Percentiles rank a stretch among this genome's conserved stretches.
These are phyloP conservation scores for Aspergillus jensenii DNA, from an alignment of 2,329 filamentous ascomycete genomes.

Conservation along the genomic window DNA sequence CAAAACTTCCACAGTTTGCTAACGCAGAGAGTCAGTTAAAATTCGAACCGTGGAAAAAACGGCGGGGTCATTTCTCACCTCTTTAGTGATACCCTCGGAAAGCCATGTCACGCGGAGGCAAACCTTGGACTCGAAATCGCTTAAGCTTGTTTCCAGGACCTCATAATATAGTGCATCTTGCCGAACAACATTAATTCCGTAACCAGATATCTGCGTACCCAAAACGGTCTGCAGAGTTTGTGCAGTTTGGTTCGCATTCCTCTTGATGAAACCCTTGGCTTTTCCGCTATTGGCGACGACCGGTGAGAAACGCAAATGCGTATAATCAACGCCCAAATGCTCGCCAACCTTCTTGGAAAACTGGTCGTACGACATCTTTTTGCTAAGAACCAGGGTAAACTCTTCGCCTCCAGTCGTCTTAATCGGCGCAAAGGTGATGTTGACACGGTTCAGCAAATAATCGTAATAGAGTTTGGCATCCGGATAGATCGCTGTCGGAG, in stretches of 20 bases:
- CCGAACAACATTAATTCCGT: conserved; percentile 67
- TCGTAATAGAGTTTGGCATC: conserved; percentile 90
- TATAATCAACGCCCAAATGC: conserved; percentile 72
- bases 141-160: conserved; percentile 88
- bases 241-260: conserved; percentile 64
- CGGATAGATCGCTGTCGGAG: conserved; percentile 49
- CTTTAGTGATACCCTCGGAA: conserved; percentile 86
- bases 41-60: not conserved
- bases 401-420: conserved; percentile 55
- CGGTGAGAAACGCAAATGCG: conserved; percentile 88
- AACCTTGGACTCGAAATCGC: conserved; percentile 92
- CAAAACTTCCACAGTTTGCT: conserved; percentile 79
- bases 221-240: conserved; percentile 78
- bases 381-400: conserved; percentile 78
- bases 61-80: conserved; percentile 54
- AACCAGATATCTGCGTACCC: conserved; percentile 68
- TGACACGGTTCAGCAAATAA: conserved; percentile 80
- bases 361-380: conserved; percentile 87
- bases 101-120: conserved; percentile 79
- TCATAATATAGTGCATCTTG: conserved; percentile 86
- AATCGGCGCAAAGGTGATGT: conserved; percentile 73
- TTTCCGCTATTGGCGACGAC: conserved; percentile 75
- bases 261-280: conserved; percentile 75
- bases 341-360: conserved; percentile 81
- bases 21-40: conserved; percentile 17